These are phyloP conservation scores for Venturia effusa DNA, from an alignment of 2,329 filamentous ascomycete genomes.

Conservation along the genomic window DNA sequence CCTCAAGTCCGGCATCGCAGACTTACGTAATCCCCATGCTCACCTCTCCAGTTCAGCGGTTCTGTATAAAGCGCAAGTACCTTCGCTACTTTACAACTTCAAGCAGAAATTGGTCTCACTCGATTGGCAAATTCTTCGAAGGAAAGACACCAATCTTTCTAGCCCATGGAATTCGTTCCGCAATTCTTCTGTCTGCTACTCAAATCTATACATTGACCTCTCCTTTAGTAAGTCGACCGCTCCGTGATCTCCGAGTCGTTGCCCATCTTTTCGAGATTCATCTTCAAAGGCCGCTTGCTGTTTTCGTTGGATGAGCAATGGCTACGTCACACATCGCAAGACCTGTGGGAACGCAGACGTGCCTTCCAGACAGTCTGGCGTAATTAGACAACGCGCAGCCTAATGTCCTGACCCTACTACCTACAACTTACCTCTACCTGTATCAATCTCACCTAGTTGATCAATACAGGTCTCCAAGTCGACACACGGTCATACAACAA, in stretches of 20 bases:
- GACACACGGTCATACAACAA: background rate
- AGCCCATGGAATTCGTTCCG: constrained; percentile 11
- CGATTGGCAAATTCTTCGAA: background rate
- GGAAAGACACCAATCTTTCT: background rate
- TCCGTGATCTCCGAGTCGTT: background rate
- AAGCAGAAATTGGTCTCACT: background rate
- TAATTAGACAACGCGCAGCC: background rate
- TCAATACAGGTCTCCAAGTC: background rate
- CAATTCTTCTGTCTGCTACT: constrained; percentile 12
- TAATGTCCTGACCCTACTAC: background rate
- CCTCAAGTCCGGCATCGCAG: constrained; percentile 4
- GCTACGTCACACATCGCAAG: background rate
- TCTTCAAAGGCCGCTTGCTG: background rate
- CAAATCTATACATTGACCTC: constrained; percentile 11
- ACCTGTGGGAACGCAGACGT: background rate
- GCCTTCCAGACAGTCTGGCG: background rate
- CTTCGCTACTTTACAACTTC: background rate
- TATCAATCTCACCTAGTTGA: background rate
- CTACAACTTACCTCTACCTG: background rate
- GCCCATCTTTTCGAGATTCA: background rate
- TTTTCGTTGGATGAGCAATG: background rate
- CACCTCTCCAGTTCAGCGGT: background rate
- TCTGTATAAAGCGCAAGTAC: background rate
- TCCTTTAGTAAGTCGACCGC: background rate
- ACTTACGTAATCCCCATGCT: background rate